These are phyloP conservation scores for Sporobolomyces pararoseus DNA, from an alignment of 768 basidiomycete species.

Conservation along the genomic window DNA sequence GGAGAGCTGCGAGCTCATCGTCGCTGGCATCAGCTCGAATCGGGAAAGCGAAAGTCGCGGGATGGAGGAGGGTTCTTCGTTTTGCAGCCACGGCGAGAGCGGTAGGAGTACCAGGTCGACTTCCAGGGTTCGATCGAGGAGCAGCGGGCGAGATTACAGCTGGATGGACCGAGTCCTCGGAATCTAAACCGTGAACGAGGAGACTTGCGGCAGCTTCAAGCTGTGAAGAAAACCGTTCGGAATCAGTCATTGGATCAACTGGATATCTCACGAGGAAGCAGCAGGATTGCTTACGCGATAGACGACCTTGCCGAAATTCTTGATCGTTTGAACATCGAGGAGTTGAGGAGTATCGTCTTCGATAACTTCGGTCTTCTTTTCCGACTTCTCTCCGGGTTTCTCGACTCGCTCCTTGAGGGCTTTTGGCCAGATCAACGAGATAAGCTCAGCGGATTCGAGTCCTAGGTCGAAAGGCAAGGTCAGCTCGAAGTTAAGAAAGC, in stretches of 20 bases:
- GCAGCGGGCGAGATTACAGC: background rate
- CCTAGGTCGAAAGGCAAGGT: background rate
- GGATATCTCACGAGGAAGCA: too few relatives aligned
- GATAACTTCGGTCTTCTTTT: constrained; percentile 35
- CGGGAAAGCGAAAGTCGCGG: constrained; percentile 32
- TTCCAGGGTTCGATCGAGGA: constrained; percentile 8
- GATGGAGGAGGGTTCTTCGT: constrained; percentile 31
- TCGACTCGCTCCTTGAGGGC: constrained; percentile 62
- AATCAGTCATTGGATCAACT: too few relatives aligned
- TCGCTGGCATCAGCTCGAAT: constrained; percentile 43
- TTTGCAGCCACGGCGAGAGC: constrained; percentile 14
- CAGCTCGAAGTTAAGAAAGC: background rate
- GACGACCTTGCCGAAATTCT: constrained; percentile 32
- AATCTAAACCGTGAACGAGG: constrained; percentile 27
- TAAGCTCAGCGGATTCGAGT: constrained; percentile 78
- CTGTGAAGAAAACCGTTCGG: too few relatives aligned
- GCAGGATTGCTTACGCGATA: constrained; percentile 15
- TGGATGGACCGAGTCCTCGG: background rate
- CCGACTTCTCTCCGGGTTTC: constrained; percentile 4
- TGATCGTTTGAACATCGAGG: constrained; percentile 35
- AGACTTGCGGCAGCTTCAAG: constrained; percentile 28
- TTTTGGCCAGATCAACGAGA: constrained; percentile 78
- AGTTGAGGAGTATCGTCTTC: constrained; percentile 35
- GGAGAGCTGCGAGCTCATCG: constrained; percentile 41
- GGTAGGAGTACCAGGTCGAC: constrained; percentile 17